Conservation (phyloP, 2,329 filamentous ascomycete genomes). For the Pseudocercospora fijiensis region DNA sequence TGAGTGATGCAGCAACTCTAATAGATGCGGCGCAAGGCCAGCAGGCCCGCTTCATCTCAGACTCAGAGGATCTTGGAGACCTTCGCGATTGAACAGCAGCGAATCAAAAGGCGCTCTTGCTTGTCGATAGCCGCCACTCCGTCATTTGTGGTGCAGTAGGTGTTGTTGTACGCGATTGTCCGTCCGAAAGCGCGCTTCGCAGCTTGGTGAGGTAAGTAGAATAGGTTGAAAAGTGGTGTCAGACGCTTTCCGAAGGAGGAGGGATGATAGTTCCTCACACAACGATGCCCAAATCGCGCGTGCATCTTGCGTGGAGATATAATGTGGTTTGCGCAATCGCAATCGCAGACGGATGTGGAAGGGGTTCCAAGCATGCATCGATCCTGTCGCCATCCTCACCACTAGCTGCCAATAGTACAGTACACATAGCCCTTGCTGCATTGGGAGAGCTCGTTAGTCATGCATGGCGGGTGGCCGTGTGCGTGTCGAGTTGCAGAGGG, state of each 20-base stretch:
- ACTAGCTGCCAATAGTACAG: background rate
- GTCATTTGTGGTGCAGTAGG: background rate
- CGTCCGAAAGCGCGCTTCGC: background rate
- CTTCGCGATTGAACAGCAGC: background rate
- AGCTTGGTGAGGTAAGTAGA: background rate
- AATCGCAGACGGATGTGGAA: slow-evolving; percentile 1
- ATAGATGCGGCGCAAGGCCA: slow-evolving; percentile 2
- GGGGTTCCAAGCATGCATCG: background rate
- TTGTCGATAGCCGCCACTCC: slow-evolving; percentile 3
- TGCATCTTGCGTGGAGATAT: background rate
- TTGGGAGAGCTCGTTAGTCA: background rate
- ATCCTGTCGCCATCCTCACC: background rate
- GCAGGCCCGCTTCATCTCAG: background rate
- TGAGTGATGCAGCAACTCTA: slow-evolving; percentile 6
- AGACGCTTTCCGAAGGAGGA: background rate
- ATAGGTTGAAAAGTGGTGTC: background rate
- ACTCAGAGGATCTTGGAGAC: slow-evolving; percentile 6
- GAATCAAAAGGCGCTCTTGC: background rate
- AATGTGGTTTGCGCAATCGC: slow-evolving; percentile 5
- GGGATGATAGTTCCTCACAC: background rate
- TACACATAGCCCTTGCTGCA: background rate
- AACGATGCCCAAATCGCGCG: background rate
- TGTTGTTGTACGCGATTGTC: slow-evolving; percentile 6
- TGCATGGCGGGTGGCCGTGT: background rate
- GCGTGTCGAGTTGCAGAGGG: background rate